A percentile compares a stretch with the other conserved stretches of the same genome.
These are phyloP conservation scores for Dictyostelium firmibasis DNA, from an alignment of 78 protist species.

Conservation along the genomic window DNA sequence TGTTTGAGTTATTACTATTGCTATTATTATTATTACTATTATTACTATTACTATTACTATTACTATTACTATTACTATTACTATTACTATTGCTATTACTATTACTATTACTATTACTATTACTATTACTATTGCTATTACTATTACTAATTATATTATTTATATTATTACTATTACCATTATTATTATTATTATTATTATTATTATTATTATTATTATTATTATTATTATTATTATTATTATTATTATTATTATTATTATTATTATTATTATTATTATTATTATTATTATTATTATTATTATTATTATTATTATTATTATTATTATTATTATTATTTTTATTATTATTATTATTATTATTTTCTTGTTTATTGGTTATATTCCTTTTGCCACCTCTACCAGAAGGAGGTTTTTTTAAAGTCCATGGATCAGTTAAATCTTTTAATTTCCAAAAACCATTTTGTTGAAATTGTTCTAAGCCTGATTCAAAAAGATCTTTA, in stretches of 20 bases:
- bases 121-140: too few relatives aligned
- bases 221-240: not conserved
- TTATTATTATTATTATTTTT: not conserved
- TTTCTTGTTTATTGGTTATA: not conserved
- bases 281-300: not conserved
- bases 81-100: too few relatives aligned
- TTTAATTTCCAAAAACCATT: constrained; percentile 58
- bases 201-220: not conserved
- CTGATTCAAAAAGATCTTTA: constrained; percentile 41
- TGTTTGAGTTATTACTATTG: too few relatives aligned
- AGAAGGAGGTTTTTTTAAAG: not conserved
- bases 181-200: too few relatives aligned
- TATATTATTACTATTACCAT: too few relatives aligned
- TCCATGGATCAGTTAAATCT: constrained; percentile 44
- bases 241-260: not conserved
- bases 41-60: too few relatives aligned
- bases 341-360: not conserved
- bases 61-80: too few relatives aligned
- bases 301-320: not conserved
- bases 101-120: too few relatives aligned
- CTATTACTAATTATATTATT: too few relatives aligned
- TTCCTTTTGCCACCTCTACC: not conserved
- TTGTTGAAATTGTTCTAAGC: not conserved
- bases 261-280: not conserved
- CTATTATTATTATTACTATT: too few relatives aligned